Evolutionary conservation across 2,329 filamentous ascomycete genomes (phyloP), one percentile per base, ranked within the genome.

Genomic region (Arthrobotrys musiformis): DNA sequence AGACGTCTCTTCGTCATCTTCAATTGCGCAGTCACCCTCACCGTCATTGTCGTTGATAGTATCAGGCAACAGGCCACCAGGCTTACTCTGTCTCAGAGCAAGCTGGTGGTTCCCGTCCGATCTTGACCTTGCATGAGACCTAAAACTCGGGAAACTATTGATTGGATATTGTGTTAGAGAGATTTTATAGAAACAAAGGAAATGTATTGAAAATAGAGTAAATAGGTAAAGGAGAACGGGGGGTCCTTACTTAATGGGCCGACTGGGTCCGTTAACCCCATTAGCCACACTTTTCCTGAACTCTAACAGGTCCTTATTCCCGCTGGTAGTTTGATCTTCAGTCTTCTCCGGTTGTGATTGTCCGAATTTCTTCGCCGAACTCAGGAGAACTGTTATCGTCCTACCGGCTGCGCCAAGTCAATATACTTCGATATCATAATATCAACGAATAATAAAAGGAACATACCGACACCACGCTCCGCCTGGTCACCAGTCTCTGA

Each of bases 51-150:
- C 70, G 46, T 66, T 68, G 72, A 30, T 80, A 54, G 68, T 72
- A 50, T 79, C 83, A 28, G 66, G n/a, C 50, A 77, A 70, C 67
- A 52, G 60, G 22, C 74, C 81, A 61, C 63, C 80, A 40, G 63
- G 81, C 15, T 58, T 78, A 64, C 28, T 78, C 67, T 77, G 73
- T 9, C 66, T 67, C 48, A 77, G n/a, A 5, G 73, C 73, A 22
- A 70, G 40, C 11, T 62, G 73, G 48, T 77, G 73, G 42, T 77
- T 77, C 1, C 48, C 66, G 66, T 77, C 73, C n/a, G 73, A 77
- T 30, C 67, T 66, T 5, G 66, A 70, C 35, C 66, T 64, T 1
- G 30, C 30, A 46, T 77, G 73, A 6, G 37, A 50, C 30, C 56
- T 46, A n/a, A 76, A 76, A 4, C 22, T 15, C 13, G 58, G 58